Conservation (phyloP, 2,329 filamentous ascomycete species). For the Alternaria dauci region DNA sequence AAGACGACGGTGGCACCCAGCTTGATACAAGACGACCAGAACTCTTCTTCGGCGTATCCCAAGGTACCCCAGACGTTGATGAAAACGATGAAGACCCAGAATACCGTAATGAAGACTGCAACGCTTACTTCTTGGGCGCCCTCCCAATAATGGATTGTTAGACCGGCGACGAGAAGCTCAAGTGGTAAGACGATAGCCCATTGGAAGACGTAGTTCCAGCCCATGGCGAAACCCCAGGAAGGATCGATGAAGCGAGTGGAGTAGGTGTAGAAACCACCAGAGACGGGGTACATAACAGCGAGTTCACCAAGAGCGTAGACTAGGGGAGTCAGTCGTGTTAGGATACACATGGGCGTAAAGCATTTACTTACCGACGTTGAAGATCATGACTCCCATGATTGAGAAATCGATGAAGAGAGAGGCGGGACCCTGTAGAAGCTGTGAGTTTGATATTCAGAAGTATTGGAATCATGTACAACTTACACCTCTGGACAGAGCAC, state of each 20-base stretch:
- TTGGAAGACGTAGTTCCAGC: constrained; percentile 51
- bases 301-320: constrained; percentile 63
- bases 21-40: constrained; percentile 50
- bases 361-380: constrained; percentile 48
- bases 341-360: neutral
- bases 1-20: constrained; percentile 49
- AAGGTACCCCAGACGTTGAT: constrained; percentile 52
- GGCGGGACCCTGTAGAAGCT: constrained; percentile 36
- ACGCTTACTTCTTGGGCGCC: constrained; percentile 27
- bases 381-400: constrained; percentile 51
- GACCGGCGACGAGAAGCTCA: constrained; percentile 50
- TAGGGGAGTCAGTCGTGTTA: constrained; percentile 51
- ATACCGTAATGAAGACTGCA: constrained; percentile 51
- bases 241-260: constrained; percentile 59
- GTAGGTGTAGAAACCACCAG: constrained; percentile 61
- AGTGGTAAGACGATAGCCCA: constrained; percentile 51
- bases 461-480: constrained; percentile 25
- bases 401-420: constrained; percentile 52
- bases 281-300: constrained; percentile 67
- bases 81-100: constrained; percentile 48
- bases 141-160: constrained; percentile 51
- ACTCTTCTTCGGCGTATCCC: constrained; percentile 54
- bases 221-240: constrained; percentile 54
- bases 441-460: constrained; percentile 10
- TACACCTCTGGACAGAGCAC: constrained; percentile 63